Conservation (phyloP, 179 eudicot genomes). For the Carnegiea gigantea region DNA sequence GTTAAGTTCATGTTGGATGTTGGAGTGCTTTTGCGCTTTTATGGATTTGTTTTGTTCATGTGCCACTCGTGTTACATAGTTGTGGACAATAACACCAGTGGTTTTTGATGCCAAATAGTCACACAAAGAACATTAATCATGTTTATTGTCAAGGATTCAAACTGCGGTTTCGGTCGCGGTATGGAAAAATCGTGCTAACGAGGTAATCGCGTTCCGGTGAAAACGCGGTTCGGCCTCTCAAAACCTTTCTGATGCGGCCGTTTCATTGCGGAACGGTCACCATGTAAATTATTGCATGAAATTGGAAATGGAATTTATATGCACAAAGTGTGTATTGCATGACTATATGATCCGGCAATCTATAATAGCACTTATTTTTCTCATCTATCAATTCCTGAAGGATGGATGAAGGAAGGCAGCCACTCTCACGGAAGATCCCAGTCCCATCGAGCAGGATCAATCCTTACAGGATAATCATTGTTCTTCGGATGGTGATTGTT, state of each 20-base stretch:
- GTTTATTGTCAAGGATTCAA: conserved; percentile 2
- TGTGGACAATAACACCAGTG: neutral
- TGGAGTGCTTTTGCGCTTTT: neutral
- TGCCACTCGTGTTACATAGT: neutral
- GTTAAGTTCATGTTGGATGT: neutral
- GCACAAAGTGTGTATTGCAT: neutral
- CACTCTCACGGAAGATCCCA: conserved; percentile 72
- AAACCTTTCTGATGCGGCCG: too few relatives aligned
- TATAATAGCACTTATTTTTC: conserved; percentile 7
- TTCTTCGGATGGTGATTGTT: conserved; percentile 68
- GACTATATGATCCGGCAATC: neutral
- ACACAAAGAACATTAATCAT: neutral
- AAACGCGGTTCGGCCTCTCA: too few relatives aligned
- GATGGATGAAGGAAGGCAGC: conserved; percentile 78
- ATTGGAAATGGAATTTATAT: conserved; percentile 10
- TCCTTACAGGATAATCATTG: conserved; percentile 70
- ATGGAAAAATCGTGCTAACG: too few relatives aligned
- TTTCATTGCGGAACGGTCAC: too few relatives aligned
- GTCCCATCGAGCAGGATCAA: conserved; percentile 77
- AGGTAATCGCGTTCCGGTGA: too few relatives aligned
- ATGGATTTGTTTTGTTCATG: neutral
- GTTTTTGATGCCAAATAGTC: neutral
- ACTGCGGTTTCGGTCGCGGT: neutral
- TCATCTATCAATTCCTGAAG: conserved; percentile 31
- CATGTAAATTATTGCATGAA: neutral